Conservation (phyloP, 345 rosid genomes). For the Moringa oleifera region DNA sequence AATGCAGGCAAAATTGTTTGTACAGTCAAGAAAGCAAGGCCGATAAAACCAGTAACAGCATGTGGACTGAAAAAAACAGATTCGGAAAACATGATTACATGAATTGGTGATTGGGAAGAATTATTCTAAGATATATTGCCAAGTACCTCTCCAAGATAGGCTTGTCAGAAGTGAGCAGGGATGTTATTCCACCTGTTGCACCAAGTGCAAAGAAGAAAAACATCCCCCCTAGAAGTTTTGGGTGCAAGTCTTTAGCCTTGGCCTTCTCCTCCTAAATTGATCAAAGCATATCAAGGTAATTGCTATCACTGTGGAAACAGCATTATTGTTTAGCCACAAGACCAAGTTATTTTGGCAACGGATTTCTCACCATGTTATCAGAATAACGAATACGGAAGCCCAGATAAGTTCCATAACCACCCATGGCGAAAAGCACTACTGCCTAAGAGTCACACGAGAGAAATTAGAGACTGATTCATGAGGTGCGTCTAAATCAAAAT, state of each 20-base stretch:
- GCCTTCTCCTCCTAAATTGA: conserved; percentile 74
- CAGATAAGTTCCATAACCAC: conserved; percentile 88
- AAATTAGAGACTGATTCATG: conserved; percentile 13
- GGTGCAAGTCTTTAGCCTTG: conserved; percentile 85
- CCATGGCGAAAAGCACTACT: conserved; percentile 96
- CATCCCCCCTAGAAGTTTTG: conserved; percentile 89
- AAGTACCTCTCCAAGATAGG: conserved; percentile 74
- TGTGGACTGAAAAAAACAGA: conserved; percentile 63
- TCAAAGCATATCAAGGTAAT: background rate
- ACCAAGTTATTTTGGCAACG: background rate
- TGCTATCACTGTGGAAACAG: too few species aligned
- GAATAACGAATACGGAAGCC: conserved; percentile 80
- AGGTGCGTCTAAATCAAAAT: too few species aligned
- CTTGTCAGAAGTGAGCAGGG: conserved; percentile 80
- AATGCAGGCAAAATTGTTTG: conserved; percentile 69
- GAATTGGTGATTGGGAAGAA: background rate
- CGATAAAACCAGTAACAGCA: conserved; percentile 74
- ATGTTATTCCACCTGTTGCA: conserved; percentile 84
- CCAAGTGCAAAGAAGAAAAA: conserved; percentile 93
- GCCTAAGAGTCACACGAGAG: conserved; percentile 39
- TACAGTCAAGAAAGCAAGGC: conserved; percentile 67
- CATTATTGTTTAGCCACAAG: background rate
- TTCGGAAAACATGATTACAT: too few species aligned
- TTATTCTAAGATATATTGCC: background rate
- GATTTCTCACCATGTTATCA: conserved; percentile 57